phyloP scores from a whole-genome alignment of 805 yeast species.

The Spathaspora hagerdaliae region DNA sequence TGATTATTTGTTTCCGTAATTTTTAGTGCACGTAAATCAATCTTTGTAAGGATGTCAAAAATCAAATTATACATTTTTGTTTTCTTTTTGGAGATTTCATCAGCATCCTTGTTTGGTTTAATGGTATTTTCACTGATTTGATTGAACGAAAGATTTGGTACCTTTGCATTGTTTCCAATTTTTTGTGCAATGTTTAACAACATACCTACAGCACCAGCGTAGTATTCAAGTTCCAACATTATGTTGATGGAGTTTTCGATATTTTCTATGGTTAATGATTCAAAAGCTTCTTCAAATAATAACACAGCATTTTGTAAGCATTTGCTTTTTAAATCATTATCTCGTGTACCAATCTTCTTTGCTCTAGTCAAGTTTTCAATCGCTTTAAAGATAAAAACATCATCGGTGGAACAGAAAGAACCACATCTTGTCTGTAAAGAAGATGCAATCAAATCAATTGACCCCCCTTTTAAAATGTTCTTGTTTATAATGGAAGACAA shows the following conservation, averaged over 20 bases:
- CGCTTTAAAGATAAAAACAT: slow-evolving; percentile 90
- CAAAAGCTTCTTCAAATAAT: slow-evolving; percentile 75
- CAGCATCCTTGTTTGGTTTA: slow-evolving; percentile 2
- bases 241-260: slow-evolving; percentile 76
- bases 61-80: slow-evolving; percentile 61
- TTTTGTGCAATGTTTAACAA: slow-evolving; percentile 72
- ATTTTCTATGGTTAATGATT: slow-evolving; percentile 71
- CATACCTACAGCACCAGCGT: slow-evolving; percentile 82
- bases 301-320: slow-evolving; percentile 72
- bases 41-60: slow-evolving; percentile 67
- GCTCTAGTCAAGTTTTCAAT: slow-evolving; percentile 89
- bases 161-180: slow-evolving; percentile 31
- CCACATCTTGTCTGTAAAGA: slow-evolving; percentile 91
- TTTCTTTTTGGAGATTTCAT: slow-evolving; percentile 11
- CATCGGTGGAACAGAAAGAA: slow-evolving; percentile 89
- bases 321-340: slow-evolving; percentile 61
- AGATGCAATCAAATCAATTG: slow-evolving; percentile 85
- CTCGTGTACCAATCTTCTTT: slow-evolving; percentile 65
- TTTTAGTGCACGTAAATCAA: slow-evolving; percentile 61
- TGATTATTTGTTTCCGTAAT: slow-evolving; percentile 32
- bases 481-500: slow-evolving; percentile 85
- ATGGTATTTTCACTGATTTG: not conserved
- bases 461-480: slow-evolving; percentile 85
- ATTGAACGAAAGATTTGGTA: not conserved
- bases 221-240: slow-evolving; percentile 73